These are phyloP conservation scores for Effrenium voratum DNA, from an alignment of 73 alveolate genomes.

Conservation along the genomic window DNA sequence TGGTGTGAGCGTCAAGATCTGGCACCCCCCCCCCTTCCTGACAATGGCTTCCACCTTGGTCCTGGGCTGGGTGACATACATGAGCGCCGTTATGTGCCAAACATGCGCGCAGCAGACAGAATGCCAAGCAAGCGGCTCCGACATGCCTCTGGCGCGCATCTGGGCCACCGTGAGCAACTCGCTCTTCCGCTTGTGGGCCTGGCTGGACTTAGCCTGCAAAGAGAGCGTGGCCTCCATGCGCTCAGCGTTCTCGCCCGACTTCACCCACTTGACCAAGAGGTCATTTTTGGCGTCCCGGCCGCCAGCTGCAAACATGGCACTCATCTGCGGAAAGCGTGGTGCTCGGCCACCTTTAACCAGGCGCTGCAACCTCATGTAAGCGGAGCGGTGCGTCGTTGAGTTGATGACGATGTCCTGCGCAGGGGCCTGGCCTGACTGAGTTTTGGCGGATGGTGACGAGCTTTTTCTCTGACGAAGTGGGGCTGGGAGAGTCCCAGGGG, in stretches of 20 bases:
- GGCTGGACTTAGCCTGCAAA: background rate
- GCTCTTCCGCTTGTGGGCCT: background rate
- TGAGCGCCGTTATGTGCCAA: background rate
- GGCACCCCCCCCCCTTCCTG: background rate
- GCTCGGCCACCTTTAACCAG: no score
- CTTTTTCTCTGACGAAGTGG: no score
- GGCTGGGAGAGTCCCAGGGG: no score
- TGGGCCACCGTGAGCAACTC: background rate
- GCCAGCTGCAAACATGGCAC: no score
- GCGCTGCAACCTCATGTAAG: no score
- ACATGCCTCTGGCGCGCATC: background rate
- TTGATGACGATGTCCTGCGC: no score
- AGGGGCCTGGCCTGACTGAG: no score
- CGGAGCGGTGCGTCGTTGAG: no score
- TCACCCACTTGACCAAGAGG: background rate
- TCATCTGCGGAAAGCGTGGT: no score
- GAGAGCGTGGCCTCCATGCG: background rate
- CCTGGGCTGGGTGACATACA: background rate
- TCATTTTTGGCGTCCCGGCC: no score
- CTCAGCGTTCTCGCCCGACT: background rate
- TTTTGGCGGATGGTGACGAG: no score
- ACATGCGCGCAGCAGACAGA: background rate
- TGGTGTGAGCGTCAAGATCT: background rate
- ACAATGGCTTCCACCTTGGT: background rate
- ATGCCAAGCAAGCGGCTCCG: background rate